Conservation (phyloP, 495 filamentous ascomycete species). For the Tuber borchii region DNA sequence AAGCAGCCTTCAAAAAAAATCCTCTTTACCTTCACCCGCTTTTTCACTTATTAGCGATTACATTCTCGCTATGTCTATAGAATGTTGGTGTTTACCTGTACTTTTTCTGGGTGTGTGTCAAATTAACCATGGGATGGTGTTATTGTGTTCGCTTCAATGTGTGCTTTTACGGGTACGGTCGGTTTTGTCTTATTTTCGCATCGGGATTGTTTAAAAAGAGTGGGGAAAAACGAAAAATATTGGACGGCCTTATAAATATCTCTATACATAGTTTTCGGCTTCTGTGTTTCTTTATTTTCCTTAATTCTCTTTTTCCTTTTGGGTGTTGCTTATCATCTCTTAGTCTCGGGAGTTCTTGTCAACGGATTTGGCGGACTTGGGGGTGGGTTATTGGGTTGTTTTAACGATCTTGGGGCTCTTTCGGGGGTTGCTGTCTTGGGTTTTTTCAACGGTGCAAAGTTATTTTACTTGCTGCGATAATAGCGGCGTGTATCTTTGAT, state of each 20-base stretch:
- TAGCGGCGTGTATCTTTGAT: conserved; percentile 39
- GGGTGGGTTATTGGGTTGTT: conserved; percentile 41
- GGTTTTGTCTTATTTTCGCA: conserved; percentile 36
- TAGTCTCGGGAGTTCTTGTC: conserved; percentile 41
- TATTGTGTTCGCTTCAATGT: conserved; percentile 39
- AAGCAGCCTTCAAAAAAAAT: conserved; percentile 19
- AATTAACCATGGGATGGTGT: conserved; percentile 43
- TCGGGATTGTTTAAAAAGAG: conserved; percentile 38
- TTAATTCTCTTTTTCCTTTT: conserved; percentile 24
- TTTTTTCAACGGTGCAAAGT: conserved; percentile 40
- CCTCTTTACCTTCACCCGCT: conserved; percentile 26
- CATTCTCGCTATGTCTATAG: conserved; percentile 42
- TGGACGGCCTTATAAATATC: conserved; percentile 42
- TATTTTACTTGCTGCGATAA: conserved; percentile 39
- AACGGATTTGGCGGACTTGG: conserved; percentile 39
- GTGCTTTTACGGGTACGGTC: conserved; percentile 34
- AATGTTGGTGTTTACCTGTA: conserved; percentile 42
- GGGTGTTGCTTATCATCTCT: conserved; percentile 40
- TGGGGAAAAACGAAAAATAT: conserved; percentile 40
- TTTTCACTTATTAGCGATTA: conserved; percentile 33
- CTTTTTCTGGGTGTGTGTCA: conserved; percentile 38
- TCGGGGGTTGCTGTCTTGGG: conserved; percentile 38
- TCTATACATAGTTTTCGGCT: conserved; percentile 43
- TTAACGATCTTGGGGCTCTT: conserved; percentile 38
- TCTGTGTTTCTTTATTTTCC: conserved; percentile 27